Evolutionary conservation across 306 rosid species (phyloP), one percentile per base, ranked within the genome.

Genomic region (Trichosanthes truncata): DNA sequence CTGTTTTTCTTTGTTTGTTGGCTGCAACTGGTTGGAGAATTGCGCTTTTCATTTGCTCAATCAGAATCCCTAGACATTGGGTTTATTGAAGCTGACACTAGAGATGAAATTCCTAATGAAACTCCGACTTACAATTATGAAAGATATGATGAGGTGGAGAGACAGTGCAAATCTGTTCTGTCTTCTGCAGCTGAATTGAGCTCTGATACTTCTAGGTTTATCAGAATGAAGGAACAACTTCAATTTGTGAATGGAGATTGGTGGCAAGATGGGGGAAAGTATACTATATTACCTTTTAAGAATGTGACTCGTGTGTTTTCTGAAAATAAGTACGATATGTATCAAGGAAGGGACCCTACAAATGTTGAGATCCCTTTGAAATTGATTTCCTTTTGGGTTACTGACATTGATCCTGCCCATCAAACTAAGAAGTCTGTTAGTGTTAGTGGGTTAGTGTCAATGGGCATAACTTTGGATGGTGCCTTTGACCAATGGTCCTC

Each of bases 161-260:
- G 82, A 77, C 89, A 90, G 66, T 94, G 97, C 86, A 81, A 53
- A 2, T 84, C 81, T 84, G 89, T 91, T 23, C 81, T 92, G 63
- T 87, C 93, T 79, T 85, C 92, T 79, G 89, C 97, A 23, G 86
- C 92, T 80, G 95, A 87, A 65, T 78, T 92, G 74, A 89, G 83
- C 74, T 87, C 85, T 81, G 91, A 87, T 17, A 80, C 74, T 57
- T 59, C 45, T 73, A 86, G 76, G 45, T 67, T 84, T 57, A 74
- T 51, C 73, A 88, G 84, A 53, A 82, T 94, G 79, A 87, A 89
- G 78, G 69, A 83, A 57, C 92, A 91, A 68, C 87, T 94, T 67
- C 79, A 81, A 68, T 91, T 94, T 83, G 84, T 86, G 9, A 84
- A 89, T 82, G 98, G 97, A 62, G 98, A 94, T 84, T 94, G 98